These are phyloP conservation scores for Staphylotrichum longicolle DNA, from an alignment of 495 filamentous ascomycete genomes.

Conservation along the genomic window DNA sequence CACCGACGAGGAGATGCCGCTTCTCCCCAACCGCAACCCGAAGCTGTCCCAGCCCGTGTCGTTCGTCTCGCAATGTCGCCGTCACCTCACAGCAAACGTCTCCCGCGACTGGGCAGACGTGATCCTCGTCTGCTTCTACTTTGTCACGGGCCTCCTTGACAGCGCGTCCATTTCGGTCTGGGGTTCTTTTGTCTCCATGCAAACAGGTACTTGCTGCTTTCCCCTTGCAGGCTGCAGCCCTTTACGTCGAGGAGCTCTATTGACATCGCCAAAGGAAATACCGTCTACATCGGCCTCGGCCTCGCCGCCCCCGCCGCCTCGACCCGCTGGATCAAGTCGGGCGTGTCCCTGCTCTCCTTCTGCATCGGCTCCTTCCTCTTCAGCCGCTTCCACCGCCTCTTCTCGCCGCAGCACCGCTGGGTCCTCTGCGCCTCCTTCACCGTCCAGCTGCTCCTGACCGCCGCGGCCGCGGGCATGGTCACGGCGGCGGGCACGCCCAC, in stretches of 20 bases:
- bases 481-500: slow-evolving; percentile 39
- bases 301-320: slow-evolving; percentile 53
- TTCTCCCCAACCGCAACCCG: slow-evolving; percentile 27
- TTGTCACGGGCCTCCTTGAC: slow-evolving; percentile 72
- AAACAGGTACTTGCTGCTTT: slow-evolving; percentile 52
- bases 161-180: slow-evolving; percentile 68
- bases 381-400: slow-evolving; percentile 57
- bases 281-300: slow-evolving; percentile 70
- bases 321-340: slow-evolving; percentile 64
- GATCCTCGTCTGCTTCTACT: slow-evolving; percentile 63
- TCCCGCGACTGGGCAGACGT: slow-evolving; percentile 57
- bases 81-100: slow-evolving; percentile 50
- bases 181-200: slow-evolving; percentile 78
- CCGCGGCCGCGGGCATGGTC: slow-evolving; percentile 58
- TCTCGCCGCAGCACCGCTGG: slow-evolving; percentile 57
- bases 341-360: slow-evolving; percentile 62
- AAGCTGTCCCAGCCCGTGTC: slow-evolving; percentile 15
- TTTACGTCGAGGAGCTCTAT: no score
- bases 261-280: slow-evolving; percentile 50
- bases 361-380: slow-evolving; percentile 66
- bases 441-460: slow-evolving; percentile 52
- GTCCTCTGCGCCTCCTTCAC: slow-evolving; percentile 61
- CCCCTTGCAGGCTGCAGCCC: no score
- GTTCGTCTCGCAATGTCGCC: slow-evolving; percentile 30
- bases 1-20: slow-evolving; percentile 42